Percentiles rank a stretch among this genome's conserved stretches.
Conservation (phyloP, 1,284 basidiomycete genomes). For the Moesziomyces globuligerus region DNA sequence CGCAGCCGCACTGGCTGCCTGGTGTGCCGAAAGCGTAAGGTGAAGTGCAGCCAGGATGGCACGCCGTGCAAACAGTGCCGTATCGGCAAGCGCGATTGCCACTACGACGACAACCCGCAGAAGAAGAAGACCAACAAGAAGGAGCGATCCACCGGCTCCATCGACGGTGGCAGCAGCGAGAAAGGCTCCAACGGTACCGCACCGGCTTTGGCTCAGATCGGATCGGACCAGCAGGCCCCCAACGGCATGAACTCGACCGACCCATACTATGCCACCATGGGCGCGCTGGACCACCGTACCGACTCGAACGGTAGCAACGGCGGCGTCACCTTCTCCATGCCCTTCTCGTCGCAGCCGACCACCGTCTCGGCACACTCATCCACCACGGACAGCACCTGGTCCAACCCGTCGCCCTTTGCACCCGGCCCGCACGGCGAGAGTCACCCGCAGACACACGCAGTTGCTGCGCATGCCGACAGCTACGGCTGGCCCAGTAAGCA, state of each 20-base stretch:
- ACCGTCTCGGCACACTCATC: slow-evolving; percentile 35
- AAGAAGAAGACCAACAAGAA: slow-evolving; percentile 53
- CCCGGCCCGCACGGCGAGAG: slow-evolving; percentile 43
- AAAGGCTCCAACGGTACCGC: slow-evolving; percentile 38
- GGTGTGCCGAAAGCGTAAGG: slow-evolving; percentile 62
- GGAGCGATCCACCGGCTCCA: slow-evolving; percentile 34
- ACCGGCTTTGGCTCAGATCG: slow-evolving; percentile 19
- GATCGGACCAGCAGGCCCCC: slow-evolving; percentile 16
- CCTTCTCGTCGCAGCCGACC: slow-evolving; percentile 26
- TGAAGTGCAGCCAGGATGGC: slow-evolving; percentile 62
- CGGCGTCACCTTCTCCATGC: slow-evolving; percentile 50
- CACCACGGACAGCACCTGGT: slow-evolving; percentile 37
- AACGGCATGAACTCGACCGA: slow-evolving; percentile 23
- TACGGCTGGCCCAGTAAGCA: slow-evolving; percentile 50
- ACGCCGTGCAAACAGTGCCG: slow-evolving; percentile 62
- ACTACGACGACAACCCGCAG: slow-evolving; percentile 57
- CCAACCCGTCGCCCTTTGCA: slow-evolving; percentile 43
- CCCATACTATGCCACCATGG: slow-evolving; percentile 36
- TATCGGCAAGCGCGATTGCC: slow-evolving; percentile 61
- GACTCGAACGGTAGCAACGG: slow-evolving; percentile 29
- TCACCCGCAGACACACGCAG: slow-evolving; percentile 28
- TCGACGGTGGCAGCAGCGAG: slow-evolving; percentile 39
- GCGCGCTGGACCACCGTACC: slow-evolving; percentile 30
- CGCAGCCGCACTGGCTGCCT: slow-evolving; percentile 59
- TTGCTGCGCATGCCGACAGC: slow-evolving; percentile 27